Base-by-base conservation (phyloP, 371 early-diverging fungal species). In the Mucor irregularis region DNA sequence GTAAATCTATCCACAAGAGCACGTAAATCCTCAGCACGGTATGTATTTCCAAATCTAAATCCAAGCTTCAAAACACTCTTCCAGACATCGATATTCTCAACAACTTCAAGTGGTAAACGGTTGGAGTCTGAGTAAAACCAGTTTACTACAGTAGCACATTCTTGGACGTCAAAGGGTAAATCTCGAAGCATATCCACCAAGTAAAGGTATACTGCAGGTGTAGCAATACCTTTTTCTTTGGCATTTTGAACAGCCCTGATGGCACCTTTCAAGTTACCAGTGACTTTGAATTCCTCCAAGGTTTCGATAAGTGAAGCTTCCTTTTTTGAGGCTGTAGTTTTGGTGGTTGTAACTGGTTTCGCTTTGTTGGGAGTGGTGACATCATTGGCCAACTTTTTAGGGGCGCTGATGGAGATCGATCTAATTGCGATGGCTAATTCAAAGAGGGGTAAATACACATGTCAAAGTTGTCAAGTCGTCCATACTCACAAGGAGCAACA, bases 81-180 rank as follows among this genome's bases (percentile, higher is more conserved):
- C 76, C 76, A 76, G 7, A 76, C 43, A 28, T 61, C 42, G 8
- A 59, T 16, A 38, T 73, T 34, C n/a, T 68, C 45, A 5, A 59
- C 17, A 1, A 66, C 53, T 2, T 49, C 51, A 0, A 35, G n/a
- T 24, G 64, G 39, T 4, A 70, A 13, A n/a, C n/a, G n/a, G n/a
- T n/a, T n/a, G n/a, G n/a, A n/a, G n/a, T 61, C 31, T 6, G 53
- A 44, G 44, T 68, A 66, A 43, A 74, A 74, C 74, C 71, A 74
- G 31, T 56, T 21, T 19, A 61, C 65, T 10, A 56, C 64, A 33
- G 50, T 44, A 4, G 61, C 52, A 43, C 51, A 54, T 31, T 42
- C 42, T 14, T 65, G 21, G 4, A 51, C 22, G n/a, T 59, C 56
- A 56, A 65, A 65, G 13, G 65, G 65, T 28, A 35, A 34, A 2